Evolutionary conservation across 139 green algal genomes (phyloP).

Genomic region (Picochlorum sp.): DNA sequence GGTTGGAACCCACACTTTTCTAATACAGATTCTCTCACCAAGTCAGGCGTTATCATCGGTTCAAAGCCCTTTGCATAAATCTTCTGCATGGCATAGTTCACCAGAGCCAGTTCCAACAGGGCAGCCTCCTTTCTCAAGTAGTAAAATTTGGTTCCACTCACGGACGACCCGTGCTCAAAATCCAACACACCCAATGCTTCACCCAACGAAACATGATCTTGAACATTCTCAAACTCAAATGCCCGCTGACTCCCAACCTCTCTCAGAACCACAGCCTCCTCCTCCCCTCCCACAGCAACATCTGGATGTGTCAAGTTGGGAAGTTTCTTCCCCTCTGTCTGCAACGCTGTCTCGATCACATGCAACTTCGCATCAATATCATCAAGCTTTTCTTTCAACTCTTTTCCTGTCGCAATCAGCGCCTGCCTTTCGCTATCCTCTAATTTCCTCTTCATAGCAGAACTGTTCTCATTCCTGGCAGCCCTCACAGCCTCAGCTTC

Average conservation of each 20-base stretch:
- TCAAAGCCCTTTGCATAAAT: slow-evolving; percentile 69
- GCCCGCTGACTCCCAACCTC: slow-evolving; percentile 36
- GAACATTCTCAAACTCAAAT: slow-evolving; percentile 59
- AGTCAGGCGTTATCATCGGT: slow-evolving; percentile 86
- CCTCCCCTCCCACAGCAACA: slow-evolving; percentile 75
- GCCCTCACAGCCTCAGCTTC: slow-evolving; percentile 60
- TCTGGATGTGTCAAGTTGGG: slow-evolving; percentile 88
- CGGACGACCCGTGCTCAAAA: slow-evolving; percentile 76
- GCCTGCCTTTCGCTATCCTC: slow-evolving; percentile 51
- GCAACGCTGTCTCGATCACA: slow-evolving; percentile 62
- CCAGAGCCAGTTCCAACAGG: slow-evolving; percentile 91
- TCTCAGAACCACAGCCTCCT: slow-evolving; percentile 42
- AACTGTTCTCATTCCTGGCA: slow-evolving; percentile 77
- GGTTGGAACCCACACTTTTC: slow-evolving; percentile 99
- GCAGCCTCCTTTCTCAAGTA: slow-evolving; percentile 87
- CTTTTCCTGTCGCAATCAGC: slow-evolving; percentile 77
- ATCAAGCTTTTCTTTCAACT: slow-evolving; percentile 82
- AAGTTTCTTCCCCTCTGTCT: slow-evolving; percentile 82
- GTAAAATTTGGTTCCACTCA: slow-evolving; percentile 84
- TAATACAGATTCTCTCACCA: slow-evolving; percentile 81
- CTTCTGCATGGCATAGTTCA: slow-evolving; percentile 77
- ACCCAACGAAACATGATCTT: slow-evolving; percentile 76
- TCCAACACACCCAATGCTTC: slow-evolving; percentile 72
- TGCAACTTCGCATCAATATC: slow-evolving; percentile 53
- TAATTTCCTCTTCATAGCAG: slow-evolving; percentile 92